Conservation (phyloP, 495 filamentous ascomycete species). For the Lasiosphaeria miniovina region DNA sequence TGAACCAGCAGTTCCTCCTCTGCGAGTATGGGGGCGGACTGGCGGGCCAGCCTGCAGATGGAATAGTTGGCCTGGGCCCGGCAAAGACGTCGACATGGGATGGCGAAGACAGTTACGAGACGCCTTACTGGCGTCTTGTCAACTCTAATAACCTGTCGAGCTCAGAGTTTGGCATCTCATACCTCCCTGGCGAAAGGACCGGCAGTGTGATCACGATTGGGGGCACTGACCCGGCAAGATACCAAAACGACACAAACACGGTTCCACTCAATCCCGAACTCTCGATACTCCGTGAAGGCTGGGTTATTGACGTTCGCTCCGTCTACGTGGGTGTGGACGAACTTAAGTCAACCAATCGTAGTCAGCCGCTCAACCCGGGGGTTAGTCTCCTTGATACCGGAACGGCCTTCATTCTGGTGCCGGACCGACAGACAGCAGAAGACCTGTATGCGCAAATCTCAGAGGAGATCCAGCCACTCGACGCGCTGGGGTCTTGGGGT, state of each 20-base stretch:
- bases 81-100: constrained; percentile 5
- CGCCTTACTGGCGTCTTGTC: constrained; percentile 17
- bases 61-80: constrained; percentile 32
- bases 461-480: constrained; percentile 19
- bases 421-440: constrained; percentile 18
- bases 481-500: constrained; percentile 23
- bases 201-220: constrained; percentile 35
- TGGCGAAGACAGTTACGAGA: not conserved
- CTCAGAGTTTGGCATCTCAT: constrained; percentile 23
- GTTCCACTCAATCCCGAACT: constrained; percentile 18
- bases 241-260: constrained; percentile 17
- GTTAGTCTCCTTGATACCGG: constrained; percentile 25
- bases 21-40: constrained; percentile 23
- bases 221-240: constrained; percentile 27
- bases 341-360: constrained; percentile 8
- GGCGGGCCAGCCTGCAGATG: constrained; percentile 26
- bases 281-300: constrained; percentile 7
- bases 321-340: constrained; percentile 9
- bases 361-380: constrained; percentile 1
- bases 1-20: constrained; percentile 22
- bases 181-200: constrained; percentile 12
- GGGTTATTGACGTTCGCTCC: constrained; percentile 18
- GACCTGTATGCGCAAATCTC: constrained; percentile 26
- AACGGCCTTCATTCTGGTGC: constrained; percentile 21
- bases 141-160: constrained; percentile 17